Percentiles rank a stretch among this genome's conserved stretches.
Conservation (phyloP, 176 grass and related monocot genomes). For the Phoenix dactylifera region DNA sequence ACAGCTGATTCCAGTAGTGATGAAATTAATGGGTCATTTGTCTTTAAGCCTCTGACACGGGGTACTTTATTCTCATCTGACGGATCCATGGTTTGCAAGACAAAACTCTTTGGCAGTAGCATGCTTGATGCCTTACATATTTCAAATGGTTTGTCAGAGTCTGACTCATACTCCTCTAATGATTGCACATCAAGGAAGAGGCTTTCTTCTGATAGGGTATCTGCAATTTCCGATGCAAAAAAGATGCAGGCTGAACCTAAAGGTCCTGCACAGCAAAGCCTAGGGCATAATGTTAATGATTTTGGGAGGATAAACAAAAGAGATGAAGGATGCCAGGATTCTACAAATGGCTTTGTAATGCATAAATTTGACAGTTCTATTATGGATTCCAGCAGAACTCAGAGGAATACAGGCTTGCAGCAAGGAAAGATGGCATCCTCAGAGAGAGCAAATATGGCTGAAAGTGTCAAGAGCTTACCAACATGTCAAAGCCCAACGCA, state of each 20-base stretch:
- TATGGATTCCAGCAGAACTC: constrained; percentile 13
- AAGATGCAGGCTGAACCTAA: background rate
- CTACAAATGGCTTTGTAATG: constrained; percentile 24
- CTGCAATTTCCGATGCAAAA: constrained; percentile 17
- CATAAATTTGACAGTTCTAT: constrained; percentile 4
- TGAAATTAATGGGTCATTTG: constrained; percentile 59
- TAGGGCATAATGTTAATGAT: too few species aligned
- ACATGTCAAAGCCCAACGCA: constrained; percentile 22
- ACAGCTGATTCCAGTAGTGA: constrained; percentile 15
- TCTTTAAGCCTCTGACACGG: constrained; percentile 57
- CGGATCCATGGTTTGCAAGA: constrained; percentile 24
- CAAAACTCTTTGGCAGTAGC: constrained; percentile 24
- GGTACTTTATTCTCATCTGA: constrained; percentile 28
- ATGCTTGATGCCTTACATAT: constrained; percentile 27
- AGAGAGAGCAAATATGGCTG: constrained; percentile 27
- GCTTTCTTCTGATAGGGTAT: constrained; percentile 10
- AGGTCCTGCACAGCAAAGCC: too few species aligned
- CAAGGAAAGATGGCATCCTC: constrained; percentile 24
- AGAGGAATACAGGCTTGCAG: constrained; percentile 34
- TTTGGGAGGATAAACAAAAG: constrained; percentile 14
- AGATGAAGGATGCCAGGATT: constrained; percentile 24
- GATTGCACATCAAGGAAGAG: constrained; percentile 24
- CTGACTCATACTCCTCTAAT: constrained; percentile 20
- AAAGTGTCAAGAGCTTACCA: background rate
- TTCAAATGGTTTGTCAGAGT: constrained; percentile 24